Base-by-base conservation (phyloP, 495 filamentous ascomycete genomes). In the Xylaria nigripes region DNA sequence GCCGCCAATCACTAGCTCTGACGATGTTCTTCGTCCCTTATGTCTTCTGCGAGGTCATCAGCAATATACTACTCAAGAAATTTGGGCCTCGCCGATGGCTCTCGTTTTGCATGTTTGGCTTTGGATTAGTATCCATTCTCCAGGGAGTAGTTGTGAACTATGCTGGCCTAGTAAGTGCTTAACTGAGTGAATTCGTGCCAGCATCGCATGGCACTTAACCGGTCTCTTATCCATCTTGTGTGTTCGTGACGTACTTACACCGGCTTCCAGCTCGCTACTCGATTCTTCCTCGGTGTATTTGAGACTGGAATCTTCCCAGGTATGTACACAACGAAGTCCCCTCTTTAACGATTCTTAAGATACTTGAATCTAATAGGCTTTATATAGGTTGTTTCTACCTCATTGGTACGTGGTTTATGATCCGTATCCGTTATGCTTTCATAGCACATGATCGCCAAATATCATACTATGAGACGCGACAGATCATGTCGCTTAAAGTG, bases 11-110 rank as follows among this genome's bases (percentile, higher is more conserved):
- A 13, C 32, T 49, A 66, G 87, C 86, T 0, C 71, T 95, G 54
- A 83, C 82, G 21, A 92, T 95, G 58, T 95, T 96, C 77, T 98
- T 96, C 71, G 82, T 96, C 0, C 90, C 92, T 0, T 97, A 96
- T 65, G 79, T 95, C 57, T 57, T 92, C 44, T 85, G 85, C 59
- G 91, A 88, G 67, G 93, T 97, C 47, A 93, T 92, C 2, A 89
- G 86, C 46, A 97, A 97, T 62, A 81, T 95, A 49, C 62, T 94
- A 16, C 72, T 97, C 23, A 95, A 94, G 68, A 82, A 80, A 55
- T 73, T 95, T 55, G 85, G 80, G 53, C 91, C 92, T 2, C 82
- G 85, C 56, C 72, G 93, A 44, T 96, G 91, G 91, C 66, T 93
- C 40, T 81, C 86, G 0, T 50, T 74, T 44, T 94, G 89, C 66